phyloP scores from a whole-genome alignment of 2,329 filamentous ascomycete genomes.

The Penicillium sp. region DNA sequence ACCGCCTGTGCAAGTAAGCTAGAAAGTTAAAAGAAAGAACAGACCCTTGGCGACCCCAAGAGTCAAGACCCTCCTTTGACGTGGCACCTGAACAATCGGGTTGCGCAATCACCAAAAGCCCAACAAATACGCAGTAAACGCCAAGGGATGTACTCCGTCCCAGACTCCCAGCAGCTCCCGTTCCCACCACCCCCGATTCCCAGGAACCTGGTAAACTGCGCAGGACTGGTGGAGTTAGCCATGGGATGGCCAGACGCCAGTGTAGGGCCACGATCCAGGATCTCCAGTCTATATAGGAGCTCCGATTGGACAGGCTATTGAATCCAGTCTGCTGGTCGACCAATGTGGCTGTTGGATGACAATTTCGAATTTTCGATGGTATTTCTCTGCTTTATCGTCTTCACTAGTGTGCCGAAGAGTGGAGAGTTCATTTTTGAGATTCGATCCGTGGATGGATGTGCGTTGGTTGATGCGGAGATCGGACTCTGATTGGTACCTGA shows the following conservation, averaged over 20 bases:
- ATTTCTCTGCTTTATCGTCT: too few species aligned
- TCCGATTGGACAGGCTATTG: slow-evolving; percentile 9
- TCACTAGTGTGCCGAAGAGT: too few species aligned
- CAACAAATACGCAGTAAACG: too few species aligned
- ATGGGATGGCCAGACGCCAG: neutral
- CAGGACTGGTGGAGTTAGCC: slow-evolving; percentile 4
- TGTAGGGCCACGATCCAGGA: slow-evolving; percentile 2
- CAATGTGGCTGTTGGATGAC: neutral
- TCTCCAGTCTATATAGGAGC: neutral
- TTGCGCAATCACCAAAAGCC: neutral
- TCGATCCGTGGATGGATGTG: too few species aligned
- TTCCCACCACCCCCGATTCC: slow-evolving; percentile 15
- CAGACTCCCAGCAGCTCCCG: too few species aligned
- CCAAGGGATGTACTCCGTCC: too few species aligned
- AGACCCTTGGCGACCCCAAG: neutral
- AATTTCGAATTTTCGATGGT: too few species aligned
- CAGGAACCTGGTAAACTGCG: slow-evolving; percentile 18
- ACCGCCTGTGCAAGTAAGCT: neutral
- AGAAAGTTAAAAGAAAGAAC: neutral
- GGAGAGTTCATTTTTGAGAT: too few species aligned
- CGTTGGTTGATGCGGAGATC: too few species aligned
- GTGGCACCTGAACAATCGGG: neutral
- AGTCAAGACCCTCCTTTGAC: neutral
- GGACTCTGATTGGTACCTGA: too few species aligned
- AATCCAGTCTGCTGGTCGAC: neutral